A percentile compares a stretch with the other conserved stretches of the same genome.
phyloP scores from a whole-genome alignment of 2,329 filamentous ascomycete genomes.

The Cercospora beticola region DNA sequence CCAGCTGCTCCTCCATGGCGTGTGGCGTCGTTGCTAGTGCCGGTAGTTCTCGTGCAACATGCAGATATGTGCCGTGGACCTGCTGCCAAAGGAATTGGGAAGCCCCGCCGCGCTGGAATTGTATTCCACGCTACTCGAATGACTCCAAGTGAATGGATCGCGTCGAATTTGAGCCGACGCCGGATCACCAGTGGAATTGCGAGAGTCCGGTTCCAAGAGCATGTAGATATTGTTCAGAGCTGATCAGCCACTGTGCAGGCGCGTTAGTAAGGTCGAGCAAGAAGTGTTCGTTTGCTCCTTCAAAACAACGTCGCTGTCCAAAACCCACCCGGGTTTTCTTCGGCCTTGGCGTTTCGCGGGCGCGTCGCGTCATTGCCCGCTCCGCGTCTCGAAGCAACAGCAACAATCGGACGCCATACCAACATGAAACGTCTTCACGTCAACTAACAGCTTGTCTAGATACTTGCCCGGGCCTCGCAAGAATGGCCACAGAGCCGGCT shows the following conservation, averaged over 20 bases:
- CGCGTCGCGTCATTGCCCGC: background rate
- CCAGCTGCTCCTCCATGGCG: slow-evolving; percentile 87
- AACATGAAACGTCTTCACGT: slow-evolving; percentile 1
- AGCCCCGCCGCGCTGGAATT: slow-evolving; percentile 1
- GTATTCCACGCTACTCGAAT: slow-evolving; percentile 2
- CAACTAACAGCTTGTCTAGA: background rate
- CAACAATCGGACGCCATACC: background rate
- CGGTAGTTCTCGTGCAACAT: slow-evolving; percentile 19
- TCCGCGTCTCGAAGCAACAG: background rate
- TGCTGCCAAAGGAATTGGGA: background rate
- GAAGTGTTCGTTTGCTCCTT: background rate
- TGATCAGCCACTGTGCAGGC: background rate
- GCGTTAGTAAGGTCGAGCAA: background rate
- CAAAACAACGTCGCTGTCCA: background rate
- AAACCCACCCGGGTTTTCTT: background rate
- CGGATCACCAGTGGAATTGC: background rate
- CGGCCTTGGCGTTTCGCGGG: background rate
- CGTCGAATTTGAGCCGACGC: background rate
- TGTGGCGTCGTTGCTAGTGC: slow-evolving; percentile 25
- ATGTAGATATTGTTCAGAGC: background rate
- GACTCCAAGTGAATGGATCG: slow-evolving; percentile 1
- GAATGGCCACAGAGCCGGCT: slow-evolving; percentile 28
- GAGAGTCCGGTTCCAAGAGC: background rate
- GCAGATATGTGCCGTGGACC: slow-evolving; percentile 6
- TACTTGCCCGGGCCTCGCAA: background rate